phyloP scores from a whole-genome alignment of 2,329 filamentous ascomycete species.

The Podosphaera aphanis region DNA sequence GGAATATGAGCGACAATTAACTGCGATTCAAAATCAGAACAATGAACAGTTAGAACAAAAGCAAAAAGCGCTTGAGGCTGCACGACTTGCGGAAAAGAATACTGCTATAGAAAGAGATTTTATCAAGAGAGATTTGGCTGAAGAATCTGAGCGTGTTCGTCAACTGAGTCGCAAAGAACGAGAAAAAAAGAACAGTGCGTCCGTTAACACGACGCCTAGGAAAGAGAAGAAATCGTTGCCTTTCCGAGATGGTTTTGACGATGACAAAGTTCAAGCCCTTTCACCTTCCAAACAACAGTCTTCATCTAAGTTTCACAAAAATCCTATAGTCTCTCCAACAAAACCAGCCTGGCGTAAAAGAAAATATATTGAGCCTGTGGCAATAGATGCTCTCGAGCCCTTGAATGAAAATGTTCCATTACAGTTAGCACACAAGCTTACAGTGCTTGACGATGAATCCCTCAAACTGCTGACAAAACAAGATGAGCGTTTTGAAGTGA shows the following conservation, averaged over 20 bases:
- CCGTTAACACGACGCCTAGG: slow-evolving; percentile 25
- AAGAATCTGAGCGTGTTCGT: slow-evolving; percentile 24
- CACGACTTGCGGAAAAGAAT: slow-evolving; percentile 39
- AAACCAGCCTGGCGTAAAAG: slow-evolving; percentile 47
- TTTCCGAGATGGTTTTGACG: slow-evolving; percentile 54
- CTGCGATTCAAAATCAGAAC: slow-evolving; percentile 36
- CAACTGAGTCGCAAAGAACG: slow-evolving; percentile 20
- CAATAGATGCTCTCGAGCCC: slow-evolving; percentile 27
- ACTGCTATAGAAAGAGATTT: slow-evolving; percentile 50
- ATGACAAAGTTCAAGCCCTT: slow-evolving; percentile 23
- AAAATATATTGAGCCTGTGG: slow-evolving; percentile 39
- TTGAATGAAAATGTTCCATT: slow-evolving; percentile 8
- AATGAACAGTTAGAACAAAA: slow-evolving; percentile 40
- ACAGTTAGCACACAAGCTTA: slow-evolving; percentile 5
- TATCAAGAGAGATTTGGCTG: slow-evolving; percentile 44
- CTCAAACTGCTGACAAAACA: slow-evolving; percentile 18
- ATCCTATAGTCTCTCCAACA: slow-evolving; percentile 43
- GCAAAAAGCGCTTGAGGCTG: slow-evolving; percentile 37
- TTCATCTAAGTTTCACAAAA: slow-evolving; percentile 37
- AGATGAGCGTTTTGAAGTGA: slow-evolving; percentile 20
- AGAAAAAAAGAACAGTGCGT: slow-evolving; percentile 18
- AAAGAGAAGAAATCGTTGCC: slow-evolving; percentile 35
- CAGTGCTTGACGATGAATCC: slow-evolving; percentile 15
- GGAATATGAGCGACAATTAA: slow-evolving; percentile 38
- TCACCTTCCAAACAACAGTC: slow-evolving; percentile 36